phyloP scores from a whole-genome alignment of 2,329 filamentous ascomycete species.

The Beauveria brongniartii region DNA sequence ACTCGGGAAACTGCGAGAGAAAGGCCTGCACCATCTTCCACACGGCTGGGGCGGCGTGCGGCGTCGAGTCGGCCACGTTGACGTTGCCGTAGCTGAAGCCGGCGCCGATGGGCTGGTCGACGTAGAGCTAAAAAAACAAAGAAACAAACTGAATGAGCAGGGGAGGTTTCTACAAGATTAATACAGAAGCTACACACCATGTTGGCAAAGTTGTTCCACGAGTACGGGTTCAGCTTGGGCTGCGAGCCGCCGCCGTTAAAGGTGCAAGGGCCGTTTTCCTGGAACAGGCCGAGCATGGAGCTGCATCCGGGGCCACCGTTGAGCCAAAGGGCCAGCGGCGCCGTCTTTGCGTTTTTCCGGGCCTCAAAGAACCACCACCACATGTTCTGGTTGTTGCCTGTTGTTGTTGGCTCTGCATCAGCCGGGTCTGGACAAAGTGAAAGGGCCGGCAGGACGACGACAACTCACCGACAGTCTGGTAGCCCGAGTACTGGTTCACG shows the following conservation, averaged over 20 bases:
- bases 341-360: slow-evolving; percentile 15
- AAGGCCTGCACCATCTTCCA: slow-evolving; percentile 54
- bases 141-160: background rate
- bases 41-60: slow-evolving; percentile 32
- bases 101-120: slow-evolving; percentile 18
- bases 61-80: background rate
- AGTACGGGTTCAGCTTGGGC: slow-evolving; percentile 36
- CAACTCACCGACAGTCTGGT: slow-evolving; percentile 9
- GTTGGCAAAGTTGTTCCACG: slow-evolving; percentile 34
- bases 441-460: slow-evolving; percentile 29
- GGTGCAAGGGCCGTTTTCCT: slow-evolving; percentile 36
- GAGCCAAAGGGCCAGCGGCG: slow-evolving; percentile 30
- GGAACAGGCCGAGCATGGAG: slow-evolving; percentile 32
- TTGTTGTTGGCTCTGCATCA: background rate
- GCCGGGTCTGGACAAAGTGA: background rate
- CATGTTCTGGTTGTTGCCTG: slow-evolving; percentile 27
- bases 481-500: slow-evolving; percentile 12
- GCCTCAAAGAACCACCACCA: slow-evolving; percentile 36
- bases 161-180: slow-evolving; percentile 19
- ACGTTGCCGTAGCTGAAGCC: slow-evolving; percentile 22
- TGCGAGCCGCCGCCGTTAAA: slow-evolving; percentile 27
- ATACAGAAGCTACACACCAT: slow-evolving; percentile 20
- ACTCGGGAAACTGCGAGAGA: slow-evolving; percentile 54
- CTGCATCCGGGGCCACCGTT: slow-evolving; percentile 34
- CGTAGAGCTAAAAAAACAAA: slow-evolving; percentile 12